These are phyloP conservation scores for Trypanosoma congolense DNA, from an alignment of 208 protist species.

Conservation along the genomic window DNA sequence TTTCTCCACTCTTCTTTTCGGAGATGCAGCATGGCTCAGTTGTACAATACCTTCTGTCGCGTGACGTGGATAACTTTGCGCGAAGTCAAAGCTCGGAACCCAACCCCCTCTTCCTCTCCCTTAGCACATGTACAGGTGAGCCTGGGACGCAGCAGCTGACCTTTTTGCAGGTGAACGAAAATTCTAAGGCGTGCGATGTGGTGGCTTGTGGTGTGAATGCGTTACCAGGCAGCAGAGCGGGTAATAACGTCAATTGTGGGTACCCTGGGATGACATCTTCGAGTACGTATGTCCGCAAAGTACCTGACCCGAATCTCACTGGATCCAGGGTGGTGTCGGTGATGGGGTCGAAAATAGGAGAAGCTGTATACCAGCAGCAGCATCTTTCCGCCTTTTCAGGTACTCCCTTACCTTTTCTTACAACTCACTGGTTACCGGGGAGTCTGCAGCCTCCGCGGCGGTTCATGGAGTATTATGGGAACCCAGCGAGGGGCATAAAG, in stretches of 20 bases:
- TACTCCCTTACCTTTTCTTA: constrained; percentile 1
- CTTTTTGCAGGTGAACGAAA: constrained; percentile 28
- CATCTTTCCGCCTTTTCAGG: constrained; percentile 11
- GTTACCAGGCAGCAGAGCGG: not conserved
- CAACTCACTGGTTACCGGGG: constrained; percentile 56
- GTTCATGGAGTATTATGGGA: constrained; percentile 24
- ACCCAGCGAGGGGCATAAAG: not conserved
- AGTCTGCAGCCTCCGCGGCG: constrained; percentile 65
- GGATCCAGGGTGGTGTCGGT: not conserved
- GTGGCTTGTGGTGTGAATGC: not conserved
- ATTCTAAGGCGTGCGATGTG: constrained; percentile 2
- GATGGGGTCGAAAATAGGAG: constrained; percentile 13
- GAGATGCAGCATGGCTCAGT: constrained; percentile 51
- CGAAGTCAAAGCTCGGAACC: constrained; percentile 22
- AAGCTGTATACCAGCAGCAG: constrained; percentile 16
- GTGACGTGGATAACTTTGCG: constrained; percentile 36
- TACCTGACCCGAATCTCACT: not conserved
- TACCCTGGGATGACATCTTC: not conserved
- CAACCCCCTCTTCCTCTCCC: constrained; percentile 37
- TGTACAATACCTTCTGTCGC: constrained; percentile 47
- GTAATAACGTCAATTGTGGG: not conserved
- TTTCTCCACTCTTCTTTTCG: constrained; percentile 53
- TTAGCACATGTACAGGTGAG: constrained; percentile 40
- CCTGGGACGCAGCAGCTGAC: constrained; percentile 51
- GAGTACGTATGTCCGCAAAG: not conserved